Evolutionary conservation across 2,329 filamentous ascomycete species (phyloP).

Genomic region (Boeremia exigua): DNA sequence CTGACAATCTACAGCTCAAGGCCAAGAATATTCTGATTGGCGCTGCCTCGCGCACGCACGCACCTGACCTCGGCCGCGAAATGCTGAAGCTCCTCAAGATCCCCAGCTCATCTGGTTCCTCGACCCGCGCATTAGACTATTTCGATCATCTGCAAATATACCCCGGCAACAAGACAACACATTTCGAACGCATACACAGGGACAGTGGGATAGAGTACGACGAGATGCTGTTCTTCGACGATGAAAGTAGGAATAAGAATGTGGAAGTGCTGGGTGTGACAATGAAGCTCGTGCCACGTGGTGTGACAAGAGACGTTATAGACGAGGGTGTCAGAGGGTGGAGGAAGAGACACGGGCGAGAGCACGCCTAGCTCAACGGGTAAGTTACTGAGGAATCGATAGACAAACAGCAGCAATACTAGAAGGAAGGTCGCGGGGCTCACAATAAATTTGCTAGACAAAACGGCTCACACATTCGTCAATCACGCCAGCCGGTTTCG

Average conservation of each 20-base stretch:
- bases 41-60: conserved; percentile 79
- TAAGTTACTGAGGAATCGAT: too few species aligned
- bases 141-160: conserved; percentile 68
- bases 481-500: background rate
- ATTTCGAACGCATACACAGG: conserved; percentile 77
- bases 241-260: conserved; percentile 85
- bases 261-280: conserved; percentile 81
- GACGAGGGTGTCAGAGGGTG: conserved; percentile 81
- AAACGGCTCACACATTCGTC: background rate
- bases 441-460: background rate
- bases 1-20: conserved; percentile 41
- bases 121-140: conserved; percentile 54
- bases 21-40: conserved; percentile 64
- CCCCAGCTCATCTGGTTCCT: conserved; percentile 57
- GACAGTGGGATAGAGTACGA: conserved; percentile 73
- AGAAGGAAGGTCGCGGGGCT: background rate
- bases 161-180: conserved; percentile 81
- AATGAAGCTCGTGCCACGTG: conserved; percentile 82
- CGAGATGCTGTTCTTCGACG: conserved; percentile 96
- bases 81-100: conserved; percentile 78
- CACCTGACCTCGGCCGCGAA: conserved; percentile 79
- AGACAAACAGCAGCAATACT: too few species aligned
- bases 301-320: conserved; percentile 76
- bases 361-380: conserved; percentile 13
- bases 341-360: conserved; percentile 71